Percentiles rank a stretch among this genome's conserved stretches.
Evolutionary conservation across 2,329 filamentous ascomycete species (phyloP).

Genomic region (Cryphonectria naterciae): DNA sequence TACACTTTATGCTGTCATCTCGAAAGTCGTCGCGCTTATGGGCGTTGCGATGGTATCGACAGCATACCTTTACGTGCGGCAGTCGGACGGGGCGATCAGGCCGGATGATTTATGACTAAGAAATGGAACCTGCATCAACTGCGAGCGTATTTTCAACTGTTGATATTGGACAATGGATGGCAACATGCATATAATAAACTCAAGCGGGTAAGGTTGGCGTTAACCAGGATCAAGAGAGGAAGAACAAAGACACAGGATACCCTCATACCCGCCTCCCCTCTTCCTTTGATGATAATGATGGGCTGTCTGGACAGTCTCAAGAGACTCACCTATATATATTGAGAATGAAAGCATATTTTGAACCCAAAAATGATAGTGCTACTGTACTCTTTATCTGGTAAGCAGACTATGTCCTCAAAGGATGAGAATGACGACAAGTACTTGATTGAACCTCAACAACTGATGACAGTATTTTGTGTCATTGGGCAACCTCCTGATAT

Average conservation of each 20-base stretch:
- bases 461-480: not conserved
- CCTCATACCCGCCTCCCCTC: not conserved
- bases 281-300: not conserved
- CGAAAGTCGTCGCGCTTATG: conserved; percentile 8
- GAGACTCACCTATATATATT: not conserved
- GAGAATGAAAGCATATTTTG: not conserved
- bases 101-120: not conserved
- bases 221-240: not conserved
- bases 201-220: not conserved
- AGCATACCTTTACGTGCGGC: conserved; percentile 20
- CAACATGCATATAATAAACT: not conserved
- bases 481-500: not conserved
- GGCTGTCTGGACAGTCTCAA: not conserved
- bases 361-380: not conserved
- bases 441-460: not conserved
- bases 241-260: not conserved
- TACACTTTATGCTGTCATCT: not conserved
- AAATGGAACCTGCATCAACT: not conserved
- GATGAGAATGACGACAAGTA: not conserved
- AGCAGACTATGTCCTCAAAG: not conserved
- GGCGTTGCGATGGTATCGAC: conserved; percentile 5
- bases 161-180: not conserved
- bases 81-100: not conserved
- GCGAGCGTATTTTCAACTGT: not conserved
- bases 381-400: not conserved